Evolutionary conservation across 768 basidiomycete species (phyloP).

Genomic region (Kondoa malvinella): DNA sequence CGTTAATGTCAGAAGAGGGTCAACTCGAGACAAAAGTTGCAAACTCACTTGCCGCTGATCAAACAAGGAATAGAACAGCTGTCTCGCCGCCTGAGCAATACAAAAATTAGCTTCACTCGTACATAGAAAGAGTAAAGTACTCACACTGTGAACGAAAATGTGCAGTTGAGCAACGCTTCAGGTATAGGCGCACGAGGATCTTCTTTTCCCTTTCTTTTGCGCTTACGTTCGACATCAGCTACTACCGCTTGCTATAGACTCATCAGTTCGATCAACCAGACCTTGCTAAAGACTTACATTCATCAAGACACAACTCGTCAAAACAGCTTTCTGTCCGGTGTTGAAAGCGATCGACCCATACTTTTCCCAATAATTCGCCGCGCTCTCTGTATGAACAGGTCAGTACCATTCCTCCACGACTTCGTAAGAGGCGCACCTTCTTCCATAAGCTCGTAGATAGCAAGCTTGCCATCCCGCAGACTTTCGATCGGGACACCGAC

Average conservation of each 20-base stretch:
- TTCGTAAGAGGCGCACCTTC: constrained; percentile 55
- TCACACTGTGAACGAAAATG: constrained; percentile 78
- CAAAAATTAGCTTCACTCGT: neutral
- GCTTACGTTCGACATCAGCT: constrained; percentile 23
- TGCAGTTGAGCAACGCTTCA: constrained; percentile 61
- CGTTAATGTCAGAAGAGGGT: too few species aligned
- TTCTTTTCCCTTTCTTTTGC: constrained; percentile 23
- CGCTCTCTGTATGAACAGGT: constrained; percentile 7
- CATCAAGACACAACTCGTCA: constrained; percentile 67
- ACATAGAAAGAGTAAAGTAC: neutral
- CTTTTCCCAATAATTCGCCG: constrained; percentile 42
- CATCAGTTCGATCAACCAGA: constrained; percentile 1
- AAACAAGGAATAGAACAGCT: neutral
- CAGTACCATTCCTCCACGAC: constrained; percentile 48
- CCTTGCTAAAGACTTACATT: constrained; percentile 8
- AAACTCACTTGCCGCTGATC: neutral
- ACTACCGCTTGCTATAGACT: constrained; percentile 12
- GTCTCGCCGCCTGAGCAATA: neutral
- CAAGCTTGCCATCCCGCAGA: constrained; percentile 82
- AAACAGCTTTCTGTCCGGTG: constrained; percentile 75
- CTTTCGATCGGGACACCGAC: constrained; percentile 71
- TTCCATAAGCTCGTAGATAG: constrained; percentile 96
- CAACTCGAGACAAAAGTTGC: too few species aligned
- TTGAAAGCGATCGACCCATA: constrained; percentile 84
- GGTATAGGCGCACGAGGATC: constrained; percentile 22